Percentiles rank a stretch among this genome's conserved stretches.
These are phyloP conservation scores for Ampelocalamus luodianensis DNA, from an alignment of 176 grass and related monocot species.

Conservation along the genomic window DNA sequence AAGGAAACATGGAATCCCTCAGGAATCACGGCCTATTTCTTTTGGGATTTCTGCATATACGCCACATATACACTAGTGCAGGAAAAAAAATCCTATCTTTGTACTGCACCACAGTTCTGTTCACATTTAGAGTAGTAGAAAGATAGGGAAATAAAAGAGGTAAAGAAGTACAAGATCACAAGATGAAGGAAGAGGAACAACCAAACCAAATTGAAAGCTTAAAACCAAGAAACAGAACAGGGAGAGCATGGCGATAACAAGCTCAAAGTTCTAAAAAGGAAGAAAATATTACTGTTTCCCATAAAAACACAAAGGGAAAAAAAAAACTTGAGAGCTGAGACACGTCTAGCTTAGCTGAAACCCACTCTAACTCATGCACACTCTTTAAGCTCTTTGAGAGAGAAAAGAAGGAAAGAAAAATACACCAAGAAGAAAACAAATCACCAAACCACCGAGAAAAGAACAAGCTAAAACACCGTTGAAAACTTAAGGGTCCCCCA, in stretches of 20 bases:
- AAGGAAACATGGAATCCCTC: conserved; percentile 48
- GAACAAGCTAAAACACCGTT: not conserved
- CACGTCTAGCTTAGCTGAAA: not conserved
- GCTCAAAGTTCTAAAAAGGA: not conserved
- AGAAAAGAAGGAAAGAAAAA: not conserved
- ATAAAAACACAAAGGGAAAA: not conserved
- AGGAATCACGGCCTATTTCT: conserved; percentile 48
- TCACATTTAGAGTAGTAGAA: not conserved
- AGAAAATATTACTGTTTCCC: not conserved
- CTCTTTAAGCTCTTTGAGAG: not conserved
- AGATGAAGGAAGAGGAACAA: not conserved
- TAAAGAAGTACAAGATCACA: conserved; percentile 7
- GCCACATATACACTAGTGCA: not conserved
- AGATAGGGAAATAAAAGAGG: not conserved
- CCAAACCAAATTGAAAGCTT: not conserved
- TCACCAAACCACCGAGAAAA: not conserved
- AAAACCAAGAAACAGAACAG: not conserved
- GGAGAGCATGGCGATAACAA: not conserved
- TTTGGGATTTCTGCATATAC: conserved; percentile 42
- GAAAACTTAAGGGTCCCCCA: not conserved
- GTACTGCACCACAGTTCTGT: conserved; percentile 9
- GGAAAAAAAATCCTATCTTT: not conserved
- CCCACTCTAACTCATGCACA: not conserved
- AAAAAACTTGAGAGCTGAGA: not conserved
- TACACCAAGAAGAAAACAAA: not conserved